Base-by-base conservation (phyloP, 352 stramenopile species). In the Phytophthora crassamura region DNA sequence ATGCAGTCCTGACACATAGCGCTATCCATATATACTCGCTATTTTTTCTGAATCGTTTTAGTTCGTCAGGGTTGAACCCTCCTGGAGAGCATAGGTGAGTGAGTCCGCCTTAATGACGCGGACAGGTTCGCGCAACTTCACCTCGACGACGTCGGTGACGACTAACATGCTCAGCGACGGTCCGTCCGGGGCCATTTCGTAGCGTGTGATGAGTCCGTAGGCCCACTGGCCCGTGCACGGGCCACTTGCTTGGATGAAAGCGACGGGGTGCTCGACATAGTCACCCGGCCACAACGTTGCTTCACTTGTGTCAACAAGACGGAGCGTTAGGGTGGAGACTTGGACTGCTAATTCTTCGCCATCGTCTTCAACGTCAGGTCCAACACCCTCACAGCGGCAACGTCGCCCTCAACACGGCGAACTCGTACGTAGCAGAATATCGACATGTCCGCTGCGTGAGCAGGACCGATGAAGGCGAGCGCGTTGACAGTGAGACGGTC, bases 351-450 rank as follows among this genome's bases (percentile, higher is more conserved):
- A 5, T 14, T 48, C 50, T 14, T 58, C 8, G 10, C 16, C 36
- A n/a, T 33, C 38, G 4, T 58, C 50, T 6, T 47, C 38, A 32
- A 15, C 4, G 8, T 43, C 34, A 3, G 35, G 34, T 40, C 50
- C 38, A 28, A 58, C 38, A 28, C 12, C 11, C 14, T 1, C 2
- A 48, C 50, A 16, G 48, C 16, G 2, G 38, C 50, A 3, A 11
- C 48, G 2, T 58, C 25, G 4, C 50, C 50, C 10, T 36, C 16
- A 14, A 48, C 39, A 5, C 25, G 10, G 3, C 28, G 36, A 3
- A 58, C 36, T 16, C 50, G 38, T 8, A 58, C 50, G 36, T 58
- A 58, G 36, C 36, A 14, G n/a, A 58, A 58, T 22, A 40, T 22
- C 12, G 50, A 30, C 22, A 58, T 7, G 6, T 1, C n/a, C 15